Evolutionary conservation across 495 filamentous ascomycete genomes (phyloP).

Genomic region (Margaritispora aquatica): DNA sequence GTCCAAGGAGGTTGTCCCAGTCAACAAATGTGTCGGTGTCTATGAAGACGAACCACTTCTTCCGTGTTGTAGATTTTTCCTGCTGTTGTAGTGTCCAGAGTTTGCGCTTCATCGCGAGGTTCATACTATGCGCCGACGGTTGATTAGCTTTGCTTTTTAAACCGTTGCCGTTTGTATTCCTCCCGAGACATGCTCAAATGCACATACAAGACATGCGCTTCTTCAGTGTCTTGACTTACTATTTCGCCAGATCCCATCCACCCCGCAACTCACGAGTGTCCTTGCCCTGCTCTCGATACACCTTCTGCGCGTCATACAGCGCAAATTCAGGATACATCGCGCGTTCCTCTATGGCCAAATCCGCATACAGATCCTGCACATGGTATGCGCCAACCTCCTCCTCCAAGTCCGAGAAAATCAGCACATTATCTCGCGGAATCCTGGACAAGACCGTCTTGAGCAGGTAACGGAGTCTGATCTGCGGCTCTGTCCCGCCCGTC

Average conservation of each 20-base stretch:
- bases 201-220: too few species aligned
- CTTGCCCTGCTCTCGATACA: slow-evolving; percentile 3
- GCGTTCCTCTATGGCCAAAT: slow-evolving; percentile 1
- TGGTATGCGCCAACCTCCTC: background rate
- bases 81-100: slow-evolving; percentile 66
- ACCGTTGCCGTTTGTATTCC: too few species aligned
- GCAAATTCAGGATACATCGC: slow-evolving; percentile 5
- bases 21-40: slow-evolving; percentile 5
- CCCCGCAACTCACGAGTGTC: slow-evolving; percentile 8
- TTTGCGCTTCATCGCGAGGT: slow-evolving; percentile 70
- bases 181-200: too few species aligned
- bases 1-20: background rate
- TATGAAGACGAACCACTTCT: slow-evolving; percentile 12
- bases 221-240: too few species aligned
- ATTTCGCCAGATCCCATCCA: slow-evolving; percentile 9
- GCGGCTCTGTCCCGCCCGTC: slow-evolving; percentile 7
- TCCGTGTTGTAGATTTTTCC: slow-evolving; percentile 38
- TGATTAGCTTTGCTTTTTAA: too few species aligned
- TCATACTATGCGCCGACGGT: too few species aligned
- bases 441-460: background rate
- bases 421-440: slow-evolving; percentile 6
- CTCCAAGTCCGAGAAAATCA: slow-evolving; percentile 18
- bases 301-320: slow-evolving; percentile 1
- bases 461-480: slow-evolving; percentile 1
- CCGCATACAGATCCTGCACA: slow-evolving; percentile 4